Conservation (phyloP, 108 stramenopile genomes). For the Discostella pseudostelligera region DNA sequence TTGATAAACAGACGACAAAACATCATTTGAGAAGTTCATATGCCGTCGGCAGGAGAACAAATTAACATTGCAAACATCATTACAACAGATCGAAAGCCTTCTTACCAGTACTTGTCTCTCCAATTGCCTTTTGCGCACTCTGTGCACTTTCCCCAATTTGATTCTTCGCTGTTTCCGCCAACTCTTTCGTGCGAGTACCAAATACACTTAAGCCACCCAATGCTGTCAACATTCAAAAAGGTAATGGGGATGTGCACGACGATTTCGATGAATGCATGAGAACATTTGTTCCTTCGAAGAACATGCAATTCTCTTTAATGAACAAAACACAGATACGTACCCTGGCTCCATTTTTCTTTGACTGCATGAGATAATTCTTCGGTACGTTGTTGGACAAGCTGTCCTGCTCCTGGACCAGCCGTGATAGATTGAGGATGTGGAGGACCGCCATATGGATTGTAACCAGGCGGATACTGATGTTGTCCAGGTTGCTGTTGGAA, state of each 20-base stretch:
- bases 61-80: no score
- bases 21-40: no score
- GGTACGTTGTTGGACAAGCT: slow-evolving; percentile 35
- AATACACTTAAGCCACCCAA: slow-evolving; percentile 34
- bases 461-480: slow-evolving; percentile 11
- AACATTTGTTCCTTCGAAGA: neutral
- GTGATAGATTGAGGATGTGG: neutral
- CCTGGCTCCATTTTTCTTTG: slow-evolving; percentile 44
- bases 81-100: no score
- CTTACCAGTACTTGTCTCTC: slow-evolving; percentile 48
- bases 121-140: slow-evolving; percentile 41
- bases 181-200: slow-evolving; percentile 44
- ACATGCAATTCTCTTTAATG: neutral
- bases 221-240: slow-evolving; percentile 6
- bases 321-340: neutral
- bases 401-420: slow-evolving; percentile 33
- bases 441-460: slow-evolving; percentile 12
- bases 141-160: slow-evolving; percentile 45
- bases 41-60: no score
- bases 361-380: slow-evolving; percentile 37
- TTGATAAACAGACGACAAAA: no score
- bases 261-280: no score
- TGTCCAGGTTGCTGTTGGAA: slow-evolving; percentile 9
- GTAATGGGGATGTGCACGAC: no score
- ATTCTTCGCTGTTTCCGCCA: slow-evolving; percentile 44